Evolutionary conservation across 371 early-diverging fungal species (phyloP).

Genomic region (Syncephalastrum contaminatum): DNA sequence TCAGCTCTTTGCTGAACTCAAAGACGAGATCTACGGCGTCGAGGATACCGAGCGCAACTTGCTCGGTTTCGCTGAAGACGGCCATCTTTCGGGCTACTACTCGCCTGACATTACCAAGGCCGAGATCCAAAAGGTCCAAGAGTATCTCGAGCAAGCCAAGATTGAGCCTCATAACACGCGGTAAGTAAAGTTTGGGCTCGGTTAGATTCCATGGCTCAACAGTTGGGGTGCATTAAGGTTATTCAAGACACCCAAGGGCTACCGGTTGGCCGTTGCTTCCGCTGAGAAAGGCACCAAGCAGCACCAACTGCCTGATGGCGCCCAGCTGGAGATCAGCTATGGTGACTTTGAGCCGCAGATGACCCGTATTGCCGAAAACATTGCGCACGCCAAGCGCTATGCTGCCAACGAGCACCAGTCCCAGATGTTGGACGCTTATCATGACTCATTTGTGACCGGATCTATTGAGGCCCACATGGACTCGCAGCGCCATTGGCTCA

Average conservation of each 20-base stretch:
- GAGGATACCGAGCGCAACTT: conserved; percentile 41
- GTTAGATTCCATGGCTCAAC: background rate
- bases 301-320: conserved; percentile 30
- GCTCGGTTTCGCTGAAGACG: conserved; percentile 61
- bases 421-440: conserved; percentile 54
- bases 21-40: conserved; percentile 36
- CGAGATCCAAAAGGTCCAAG: conserved; percentile 53
- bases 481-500: conserved; percentile 59
- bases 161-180: conserved; percentile 41
- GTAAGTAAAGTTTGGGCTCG: conserved; percentile 6
- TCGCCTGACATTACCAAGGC: conserved; percentile 44
- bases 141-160: conserved; percentile 37
- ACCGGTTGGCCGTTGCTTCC: conserved; percentile 36
- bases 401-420: conserved; percentile 55
- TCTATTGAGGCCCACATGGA: conserved; percentile 60
- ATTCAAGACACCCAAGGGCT: conserved; percentile 37
- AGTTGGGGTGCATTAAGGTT: conserved; percentile 20
- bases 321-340: conserved; percentile 36
- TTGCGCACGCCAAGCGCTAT: conserved; percentile 41
- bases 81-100: conserved; percentile 63
- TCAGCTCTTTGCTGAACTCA: conserved; percentile 28
- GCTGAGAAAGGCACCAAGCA: conserved; percentile 25
- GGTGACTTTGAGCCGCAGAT: conserved; percentile 51
- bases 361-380: conserved; percentile 43
- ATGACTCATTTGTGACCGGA: conserved; percentile 52